Conservation (phyloP, 495 filamentous ascomycete species). For the Podospora pseudoanserina region DNA sequence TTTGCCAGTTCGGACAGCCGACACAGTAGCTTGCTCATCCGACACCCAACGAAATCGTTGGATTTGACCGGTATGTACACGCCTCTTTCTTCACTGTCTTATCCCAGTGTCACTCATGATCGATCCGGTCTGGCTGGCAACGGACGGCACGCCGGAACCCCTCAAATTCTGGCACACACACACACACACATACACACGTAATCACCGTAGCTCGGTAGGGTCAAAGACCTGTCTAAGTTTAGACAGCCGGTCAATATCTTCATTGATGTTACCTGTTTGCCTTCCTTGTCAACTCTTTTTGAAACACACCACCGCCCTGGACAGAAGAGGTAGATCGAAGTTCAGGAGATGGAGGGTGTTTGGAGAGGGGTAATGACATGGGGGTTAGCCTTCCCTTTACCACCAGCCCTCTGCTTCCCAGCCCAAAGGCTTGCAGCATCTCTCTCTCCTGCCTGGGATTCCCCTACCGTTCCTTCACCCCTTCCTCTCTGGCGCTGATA, state of each 20-base stretch:
- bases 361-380: neutral
- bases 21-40: conserved; percentile 8
- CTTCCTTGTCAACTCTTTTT: neutral
- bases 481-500: conserved; percentile 21
- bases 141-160: conserved; percentile 21
- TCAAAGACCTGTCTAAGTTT: neutral
- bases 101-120: neutral
- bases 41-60: conserved; percentile 1
- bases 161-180: neutral
- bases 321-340: neutral
- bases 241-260: neutral
- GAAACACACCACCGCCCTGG: neutral
- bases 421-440: conserved; percentile 11
- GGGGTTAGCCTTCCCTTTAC: neutral
- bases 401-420: neutral
- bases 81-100: conserved; percentile 12
- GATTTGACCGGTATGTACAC: conserved; percentile 25
- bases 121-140: conserved; percentile 12
- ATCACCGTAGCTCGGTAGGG: neutral
- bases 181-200: neutral
- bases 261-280: neutral
- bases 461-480: conserved; percentile 5
- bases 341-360: neutral
- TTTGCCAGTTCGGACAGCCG: neutral
- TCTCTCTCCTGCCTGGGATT: neutral